Conservation (phyloP, 352 stramenopile genomes). For the Plasmopara viticola region DNA sequence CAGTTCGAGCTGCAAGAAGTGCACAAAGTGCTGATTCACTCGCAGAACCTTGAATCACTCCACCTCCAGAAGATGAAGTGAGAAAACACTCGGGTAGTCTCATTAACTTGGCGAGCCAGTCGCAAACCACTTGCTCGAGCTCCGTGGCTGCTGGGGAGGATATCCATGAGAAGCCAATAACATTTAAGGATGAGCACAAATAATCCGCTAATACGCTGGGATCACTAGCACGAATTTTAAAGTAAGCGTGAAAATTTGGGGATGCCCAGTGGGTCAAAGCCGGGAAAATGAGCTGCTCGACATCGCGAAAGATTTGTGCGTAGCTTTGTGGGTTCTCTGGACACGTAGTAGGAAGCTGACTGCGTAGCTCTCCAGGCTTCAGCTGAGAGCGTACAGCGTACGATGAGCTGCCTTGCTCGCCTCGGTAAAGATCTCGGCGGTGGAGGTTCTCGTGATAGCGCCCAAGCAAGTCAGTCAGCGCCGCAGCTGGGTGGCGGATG, state of each 20-base stretch:
- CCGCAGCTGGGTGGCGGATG: too few species aligned
- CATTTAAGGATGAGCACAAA: slow-evolving; percentile 45
- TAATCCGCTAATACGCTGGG: slow-evolving; percentile 51
- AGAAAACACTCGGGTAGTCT: slow-evolving; percentile 43
- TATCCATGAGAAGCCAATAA: slow-evolving; percentile 66
- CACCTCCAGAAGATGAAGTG: too few species aligned
- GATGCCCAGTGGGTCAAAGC: too few species aligned
- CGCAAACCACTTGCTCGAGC: slow-evolving; percentile 59
- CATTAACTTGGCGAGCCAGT: slow-evolving; percentile 62
- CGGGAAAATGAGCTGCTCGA: too few species aligned
- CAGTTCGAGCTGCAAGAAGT: too few species aligned
- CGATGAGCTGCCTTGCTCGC: slow-evolving; percentile 22
- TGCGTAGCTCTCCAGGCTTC: slow-evolving; percentile 26
- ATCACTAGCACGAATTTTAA: slow-evolving; percentile 43
- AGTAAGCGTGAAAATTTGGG: slow-evolving; percentile 3
- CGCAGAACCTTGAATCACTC: too few species aligned
- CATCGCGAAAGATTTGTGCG: too few species aligned
- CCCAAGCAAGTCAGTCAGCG: too few species aligned
- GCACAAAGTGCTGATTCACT: too few species aligned
- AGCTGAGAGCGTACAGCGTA: slow-evolving; percentile 38
- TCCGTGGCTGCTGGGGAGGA: slow-evolving; percentile 51
- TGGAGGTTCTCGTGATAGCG: slow-evolving; percentile 25
- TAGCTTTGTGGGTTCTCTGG: too few species aligned
- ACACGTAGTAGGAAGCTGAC: too few species aligned
- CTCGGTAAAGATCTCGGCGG: slow-evolving; percentile 23